These are phyloP conservation scores for Solidago caesia DNA, from an alignment of 129 eudicot species.

Conservation along the genomic window DNA sequence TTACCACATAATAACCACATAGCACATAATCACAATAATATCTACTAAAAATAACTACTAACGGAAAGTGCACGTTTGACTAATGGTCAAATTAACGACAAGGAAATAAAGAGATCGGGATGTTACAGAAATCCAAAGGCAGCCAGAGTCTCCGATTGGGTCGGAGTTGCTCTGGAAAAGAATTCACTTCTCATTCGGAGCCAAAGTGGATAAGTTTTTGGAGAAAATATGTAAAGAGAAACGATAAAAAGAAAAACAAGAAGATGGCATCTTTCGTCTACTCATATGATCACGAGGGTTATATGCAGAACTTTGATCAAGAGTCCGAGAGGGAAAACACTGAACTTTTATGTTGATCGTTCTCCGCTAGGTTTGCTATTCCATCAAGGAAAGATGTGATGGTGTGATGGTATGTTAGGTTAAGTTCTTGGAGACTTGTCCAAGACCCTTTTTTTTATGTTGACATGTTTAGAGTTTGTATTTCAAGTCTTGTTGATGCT, in stretches of 20 bases:
- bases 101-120: too few species aligned
- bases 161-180: slow-evolving; percentile 18
- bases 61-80: too few species aligned
- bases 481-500: background rate
- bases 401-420: slow-evolving; percentile 16
- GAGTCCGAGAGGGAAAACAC: slow-evolving; percentile 41
- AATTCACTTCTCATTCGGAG: background rate
- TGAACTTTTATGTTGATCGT: slow-evolving; percentile 59
- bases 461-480: slow-evolving; percentile 20
- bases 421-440: background rate
- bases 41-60: too few species aligned
- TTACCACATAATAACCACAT: too few species aligned
- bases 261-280: slow-evolving; percentile 23
- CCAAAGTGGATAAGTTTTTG: slow-evolving; percentile 53
- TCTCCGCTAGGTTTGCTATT: slow-evolving; percentile 74
- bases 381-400: slow-evolving; percentile 43
- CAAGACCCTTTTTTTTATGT: background rate
- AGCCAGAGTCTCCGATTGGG: slow-evolving; percentile 52
- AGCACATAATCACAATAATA: too few species aligned
- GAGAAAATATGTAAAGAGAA: slow-evolving; percentile 38
- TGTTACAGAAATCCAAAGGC: slow-evolving; percentile 37
- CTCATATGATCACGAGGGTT: slow-evolving; percentile 50
- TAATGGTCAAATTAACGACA: too few species aligned
- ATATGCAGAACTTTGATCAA: slow-evolving; percentile 71
- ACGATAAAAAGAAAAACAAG: slow-evolving; percentile 33